A percentile compares a stretch with the other conserved stretches of the same genome.
Evolutionary conservation across 2,329 filamentous ascomycete species (phyloP).

Genomic region (Cladophialophora yegresii): DNA sequence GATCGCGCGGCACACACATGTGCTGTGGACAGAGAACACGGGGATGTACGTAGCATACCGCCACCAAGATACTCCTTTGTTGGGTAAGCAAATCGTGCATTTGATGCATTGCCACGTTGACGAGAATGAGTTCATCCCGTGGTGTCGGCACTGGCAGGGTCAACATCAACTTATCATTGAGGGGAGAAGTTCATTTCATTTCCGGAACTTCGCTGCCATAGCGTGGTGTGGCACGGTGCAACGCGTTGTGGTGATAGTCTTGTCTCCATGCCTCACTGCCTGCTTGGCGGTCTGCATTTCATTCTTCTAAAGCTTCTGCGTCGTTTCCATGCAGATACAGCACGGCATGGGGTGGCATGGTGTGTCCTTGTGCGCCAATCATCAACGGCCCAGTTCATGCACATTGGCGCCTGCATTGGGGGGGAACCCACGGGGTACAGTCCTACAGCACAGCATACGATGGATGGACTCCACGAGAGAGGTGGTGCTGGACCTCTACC

Average conservation of each 20-base stretch:
- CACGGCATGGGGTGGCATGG: neutral
- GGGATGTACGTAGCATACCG: neutral
- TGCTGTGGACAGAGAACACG: too few species aligned
- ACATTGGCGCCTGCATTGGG: neutral
- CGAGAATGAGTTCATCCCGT: neutral
- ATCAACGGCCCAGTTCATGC: neutral
- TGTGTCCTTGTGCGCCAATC: neutral
- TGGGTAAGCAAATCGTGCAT: neutral
- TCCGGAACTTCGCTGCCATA: constrained; percentile 4
- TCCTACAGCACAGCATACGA: neutral
- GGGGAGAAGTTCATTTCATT: neutral
- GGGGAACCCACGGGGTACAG: neutral
- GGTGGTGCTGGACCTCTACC: neutral
- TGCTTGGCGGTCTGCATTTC: neutral
- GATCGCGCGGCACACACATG: neutral
- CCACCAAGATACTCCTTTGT: neutral
- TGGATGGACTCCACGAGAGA: neutral
- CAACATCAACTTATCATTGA: neutral
- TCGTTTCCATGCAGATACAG: neutral
- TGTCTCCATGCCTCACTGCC: neutral
- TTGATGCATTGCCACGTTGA: neutral
- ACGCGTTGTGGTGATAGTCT: neutral
- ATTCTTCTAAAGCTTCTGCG: neutral
- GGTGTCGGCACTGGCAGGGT: neutral
- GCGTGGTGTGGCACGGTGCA: neutral